Percentiles rank a stretch among this genome's conserved stretches.
Evolutionary conservation across 352 stramenopile species (phyloP).

Genomic region (Phytophthora agathidicida): DNA sequence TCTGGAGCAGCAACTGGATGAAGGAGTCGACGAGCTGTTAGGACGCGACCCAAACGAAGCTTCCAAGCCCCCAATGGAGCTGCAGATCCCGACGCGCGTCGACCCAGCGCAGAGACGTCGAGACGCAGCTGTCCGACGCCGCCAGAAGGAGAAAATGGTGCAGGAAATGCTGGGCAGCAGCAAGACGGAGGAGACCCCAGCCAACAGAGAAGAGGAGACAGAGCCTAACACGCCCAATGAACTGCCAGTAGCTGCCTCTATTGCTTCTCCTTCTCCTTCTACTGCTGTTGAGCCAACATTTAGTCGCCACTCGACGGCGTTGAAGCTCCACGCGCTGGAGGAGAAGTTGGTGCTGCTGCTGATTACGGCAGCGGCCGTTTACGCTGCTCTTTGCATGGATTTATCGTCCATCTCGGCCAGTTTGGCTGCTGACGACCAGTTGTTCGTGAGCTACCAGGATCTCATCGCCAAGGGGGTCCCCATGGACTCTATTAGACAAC

Average conservation of each 20-base stretch:
- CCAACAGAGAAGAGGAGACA: conserved; percentile 2
- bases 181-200: neutral
- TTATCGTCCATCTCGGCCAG: conserved; percentile 51
- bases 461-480: conserved; percentile 64
- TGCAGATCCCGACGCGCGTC: conserved; percentile 55
- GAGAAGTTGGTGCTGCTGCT: conserved; percentile 68
- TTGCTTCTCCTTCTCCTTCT: no score
- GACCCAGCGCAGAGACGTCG: conserved; percentile 70
- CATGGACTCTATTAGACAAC: conserved; percentile 69
- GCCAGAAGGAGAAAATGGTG: conserved; percentile 65
- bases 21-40: conserved; percentile 53
- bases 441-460: conserved; percentile 67
- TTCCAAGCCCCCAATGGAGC: conserved; percentile 5
- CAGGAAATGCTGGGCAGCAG: conserved; percentile 50
- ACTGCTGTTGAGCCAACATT: conserved; percentile 32
- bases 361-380: conserved; percentile 54
- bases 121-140: conserved; percentile 64
- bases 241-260: neutral
- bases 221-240: neutral
- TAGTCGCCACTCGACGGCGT: conserved; percentile 57
- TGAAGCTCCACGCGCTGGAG: conserved; percentile 56
- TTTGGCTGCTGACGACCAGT: conserved; percentile 50
- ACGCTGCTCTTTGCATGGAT: conserved; percentile 57
- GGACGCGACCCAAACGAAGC: neutral
- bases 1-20: conserved; percentile 50